These are phyloP conservation scores for Hanseniaspora lachancei DNA, from an alignment of 805 yeast genomes.

Conservation along the genomic window DNA sequence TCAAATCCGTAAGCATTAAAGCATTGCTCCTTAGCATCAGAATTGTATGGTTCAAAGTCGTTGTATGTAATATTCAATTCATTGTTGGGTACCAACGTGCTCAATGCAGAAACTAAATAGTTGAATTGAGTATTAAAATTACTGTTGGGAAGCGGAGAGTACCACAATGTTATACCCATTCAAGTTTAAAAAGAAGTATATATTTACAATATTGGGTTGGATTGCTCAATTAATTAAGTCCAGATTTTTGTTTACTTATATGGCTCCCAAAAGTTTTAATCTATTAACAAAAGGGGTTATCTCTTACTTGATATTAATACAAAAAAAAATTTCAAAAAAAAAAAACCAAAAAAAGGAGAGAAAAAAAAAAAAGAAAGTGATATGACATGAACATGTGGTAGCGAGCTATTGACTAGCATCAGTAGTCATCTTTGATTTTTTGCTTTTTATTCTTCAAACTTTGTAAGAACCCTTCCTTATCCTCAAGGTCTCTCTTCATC, in stretches of 20 bases:
- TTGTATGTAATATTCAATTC: neutral
- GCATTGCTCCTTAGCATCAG: neutral
- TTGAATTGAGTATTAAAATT: neutral
- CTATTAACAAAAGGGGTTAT: too few species aligned
- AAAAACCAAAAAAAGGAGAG: neutral
- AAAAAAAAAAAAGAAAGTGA: neutral
- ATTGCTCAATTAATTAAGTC: too few species aligned
- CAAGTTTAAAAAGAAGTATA: neutral
- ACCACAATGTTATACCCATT: constrained; percentile 11
- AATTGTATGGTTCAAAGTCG: neutral
- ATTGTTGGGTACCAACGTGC: constrained; percentile 6
- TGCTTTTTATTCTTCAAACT: constrained; percentile 9
- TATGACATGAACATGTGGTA: neutral
- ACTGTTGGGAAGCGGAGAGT: constrained; percentile 5
- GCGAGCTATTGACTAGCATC: too few species aligned
- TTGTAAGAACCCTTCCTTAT: constrained; percentile 13
- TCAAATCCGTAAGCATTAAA: constrained; percentile 7
- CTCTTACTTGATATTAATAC: neutral
- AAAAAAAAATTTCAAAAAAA: too few species aligned
- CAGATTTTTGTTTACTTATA: too few species aligned
- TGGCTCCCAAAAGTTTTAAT: too few species aligned
- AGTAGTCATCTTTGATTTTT: constrained; percentile 9
- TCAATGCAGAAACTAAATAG: neutral
- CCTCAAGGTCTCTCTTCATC: constrained; percentile 17
- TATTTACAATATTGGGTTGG: neutral